Evolutionary conservation across 331 rosid species (phyloP), one percentile per base, ranked within the genome.

Genomic region (Acacia pycnantha): DNA sequence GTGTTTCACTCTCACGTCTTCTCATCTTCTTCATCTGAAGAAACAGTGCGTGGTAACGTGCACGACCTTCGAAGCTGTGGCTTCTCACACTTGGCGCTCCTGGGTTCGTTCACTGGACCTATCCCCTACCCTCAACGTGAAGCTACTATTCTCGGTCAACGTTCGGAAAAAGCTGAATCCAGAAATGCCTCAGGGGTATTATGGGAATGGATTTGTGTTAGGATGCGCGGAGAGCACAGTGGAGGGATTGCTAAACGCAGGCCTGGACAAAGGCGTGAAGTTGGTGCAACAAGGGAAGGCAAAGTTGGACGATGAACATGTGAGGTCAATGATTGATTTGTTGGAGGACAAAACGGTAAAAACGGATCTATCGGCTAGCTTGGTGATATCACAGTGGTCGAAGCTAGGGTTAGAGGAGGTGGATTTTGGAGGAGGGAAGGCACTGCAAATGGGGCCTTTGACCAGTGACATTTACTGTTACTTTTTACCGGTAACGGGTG

Each of bases 351-450:
- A 89, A 61, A 82, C 51, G 5, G 85, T 93, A 1, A 84, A 77
- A 83, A 85, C 88, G 0, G 98, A 95, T 77, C 78, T 95, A 21
- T 85, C 90, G 4, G 27, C 86, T 15, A 95, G 90, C 35, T 77
- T 95, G 86, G 92, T 95, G 6, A 95, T 95, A 48, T 93, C 98
- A 0, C 98, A 93, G 53, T 95, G 98, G 98, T 89, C 98, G 0
- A 95, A 84, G 83, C 65, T 95, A 15, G 94, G 98, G 66, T 82
- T 95, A 26, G 98, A 93, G 81, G 94, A 90, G 14, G 79, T 95
- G 82, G 94, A 95, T 71, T 95, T 95, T 41, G 98, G 98, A 61
- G 87, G 83, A 69, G 98, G 98, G 33, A 92, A 89, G 73, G 83
- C 98, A 0, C 8, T 91, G 11, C 88, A 90, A 2, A 90, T 95